Base-by-base conservation (phyloP, 352 stramenopile genomes). In the Pythium periplocum region DNA sequence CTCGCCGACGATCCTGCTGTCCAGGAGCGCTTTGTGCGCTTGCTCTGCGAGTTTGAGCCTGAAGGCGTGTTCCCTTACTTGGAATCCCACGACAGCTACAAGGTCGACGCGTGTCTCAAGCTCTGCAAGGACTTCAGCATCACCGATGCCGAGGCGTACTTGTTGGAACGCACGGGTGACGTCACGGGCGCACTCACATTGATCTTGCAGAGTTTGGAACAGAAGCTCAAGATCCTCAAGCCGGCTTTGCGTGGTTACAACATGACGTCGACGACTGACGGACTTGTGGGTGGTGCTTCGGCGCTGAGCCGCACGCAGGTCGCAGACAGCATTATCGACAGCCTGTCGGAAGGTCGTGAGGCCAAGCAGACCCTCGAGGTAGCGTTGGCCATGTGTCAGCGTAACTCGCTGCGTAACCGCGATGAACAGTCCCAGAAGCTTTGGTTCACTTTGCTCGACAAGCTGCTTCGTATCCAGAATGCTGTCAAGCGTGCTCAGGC, bases 381-480 rank as follows among this genome's bases (percentile, higher is more conserved):
- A 34, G 86, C 87, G 10, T 64, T 98, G 34, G 92, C 93, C 43
- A 86, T 98, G 58, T 98, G 94, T 61, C 89, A 98, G 68, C 84
- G 94, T 42, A 98, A 98, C 64, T 89, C 78, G 31, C 70, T 87
- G 40, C 78, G 81, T 37, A 90, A 93, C 59, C 78, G 71, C 35
- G 81, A 93, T 47, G 83, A 93, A 8, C 90, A 98, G 51, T 90
- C 90, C 4, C 90, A 96, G 57, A 94, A 97, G 52, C 74, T 98
- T 8, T 98, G 92, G 92, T 98, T 98, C 59, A 96, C 93, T 53
- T 74, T 98, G 31, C 63, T 98, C 32, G 94, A 98, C 69, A 86
- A 94, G 59, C 64, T 98, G 11, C 71, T 98, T 51, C 89, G 95
- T 57, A 93, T 95, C 48, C 95, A 98, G 61, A 90, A 90, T 31